phyloP scores from a whole-genome alignment of 257 asterid species.

The Gentiana straminea region DNA sequence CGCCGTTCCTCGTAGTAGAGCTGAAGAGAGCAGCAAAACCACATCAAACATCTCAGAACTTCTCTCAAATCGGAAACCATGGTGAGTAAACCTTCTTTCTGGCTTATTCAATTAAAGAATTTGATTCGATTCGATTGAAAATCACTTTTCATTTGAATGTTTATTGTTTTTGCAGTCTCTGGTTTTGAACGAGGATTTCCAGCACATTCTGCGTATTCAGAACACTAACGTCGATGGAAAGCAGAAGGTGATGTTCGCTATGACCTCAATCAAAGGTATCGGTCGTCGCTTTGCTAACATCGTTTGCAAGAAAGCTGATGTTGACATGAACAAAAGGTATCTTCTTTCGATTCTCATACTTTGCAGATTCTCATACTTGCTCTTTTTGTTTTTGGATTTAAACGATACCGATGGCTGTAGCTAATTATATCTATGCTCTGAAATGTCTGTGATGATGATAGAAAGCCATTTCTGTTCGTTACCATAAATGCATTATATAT shows the following conservation, averaged over 20 bases:
- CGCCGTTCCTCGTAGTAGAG: not conserved
- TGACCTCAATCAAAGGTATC: constrained; percentile 90
- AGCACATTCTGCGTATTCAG: constrained; percentile 92
- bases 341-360: not conserved
- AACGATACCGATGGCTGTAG: too few species aligned
- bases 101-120: not conserved
- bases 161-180: constrained; percentile 34
- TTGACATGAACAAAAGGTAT: constrained; percentile 87
- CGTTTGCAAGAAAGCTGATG: constrained; percentile 76
- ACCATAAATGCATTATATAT: too few species aligned
- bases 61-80: constrained; percentile 4
- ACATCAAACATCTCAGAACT: not conserved
- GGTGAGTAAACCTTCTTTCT: constrained; percentile 5
- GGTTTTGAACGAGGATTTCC: constrained; percentile 76
- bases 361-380: not conserved
- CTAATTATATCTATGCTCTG: too few species aligned
- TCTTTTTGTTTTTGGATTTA: too few species aligned
- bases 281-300: constrained; percentile 92
- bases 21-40: not conserved
- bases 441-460: too few species aligned
- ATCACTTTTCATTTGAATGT: not conserved
- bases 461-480: too few species aligned
- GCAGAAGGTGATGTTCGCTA: constrained; percentile 85
- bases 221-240: constrained; percentile 86
- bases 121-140: not conserved